These are phyloP conservation scores for Hirschfeldia incana DNA, from an alignment of 345 rosid genomes.

Conservation along the genomic window DNA sequence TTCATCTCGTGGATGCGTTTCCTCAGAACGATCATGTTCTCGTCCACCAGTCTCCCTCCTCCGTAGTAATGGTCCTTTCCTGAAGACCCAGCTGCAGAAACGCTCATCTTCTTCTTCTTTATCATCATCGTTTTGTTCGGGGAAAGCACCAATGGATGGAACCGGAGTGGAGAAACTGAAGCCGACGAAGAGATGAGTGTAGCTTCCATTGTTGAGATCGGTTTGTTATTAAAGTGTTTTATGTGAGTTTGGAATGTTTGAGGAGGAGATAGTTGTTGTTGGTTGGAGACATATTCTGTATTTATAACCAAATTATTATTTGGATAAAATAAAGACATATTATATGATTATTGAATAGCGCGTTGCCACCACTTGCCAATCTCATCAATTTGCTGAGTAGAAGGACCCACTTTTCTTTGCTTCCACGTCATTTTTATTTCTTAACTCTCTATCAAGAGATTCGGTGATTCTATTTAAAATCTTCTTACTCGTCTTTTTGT, in stretches of 20 bases:
- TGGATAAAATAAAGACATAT: not conserved
- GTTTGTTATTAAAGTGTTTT: not conserved
- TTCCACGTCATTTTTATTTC: constrained; percentile 5
- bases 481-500: constrained; percentile 5
- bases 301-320: constrained; percentile 27
- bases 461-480: not conserved
- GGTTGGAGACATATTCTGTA: constrained; percentile 6
- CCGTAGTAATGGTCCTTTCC: constrained; percentile 33
- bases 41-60: constrained; percentile 53
- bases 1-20: constrained; percentile 62
- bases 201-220: constrained; percentile 23
- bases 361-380: constrained; percentile 17
- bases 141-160: constrained; percentile 13
- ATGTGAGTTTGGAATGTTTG: not conserved
- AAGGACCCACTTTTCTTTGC: constrained; percentile 11
- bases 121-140: not conserved
- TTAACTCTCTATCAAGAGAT: not conserved
- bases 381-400: not conserved
- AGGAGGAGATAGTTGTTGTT: not conserved
- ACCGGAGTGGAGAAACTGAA: constrained; percentile 13
- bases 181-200: constrained; percentile 18
- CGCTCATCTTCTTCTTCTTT: not conserved
- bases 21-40: constrained; percentile 64
- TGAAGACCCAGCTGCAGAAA: constrained; percentile 4
- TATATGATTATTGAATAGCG: constrained; percentile 11